Conservation (phyloP, 768 basidiomycete species). For the Boletus rubescentipes region DNA sequence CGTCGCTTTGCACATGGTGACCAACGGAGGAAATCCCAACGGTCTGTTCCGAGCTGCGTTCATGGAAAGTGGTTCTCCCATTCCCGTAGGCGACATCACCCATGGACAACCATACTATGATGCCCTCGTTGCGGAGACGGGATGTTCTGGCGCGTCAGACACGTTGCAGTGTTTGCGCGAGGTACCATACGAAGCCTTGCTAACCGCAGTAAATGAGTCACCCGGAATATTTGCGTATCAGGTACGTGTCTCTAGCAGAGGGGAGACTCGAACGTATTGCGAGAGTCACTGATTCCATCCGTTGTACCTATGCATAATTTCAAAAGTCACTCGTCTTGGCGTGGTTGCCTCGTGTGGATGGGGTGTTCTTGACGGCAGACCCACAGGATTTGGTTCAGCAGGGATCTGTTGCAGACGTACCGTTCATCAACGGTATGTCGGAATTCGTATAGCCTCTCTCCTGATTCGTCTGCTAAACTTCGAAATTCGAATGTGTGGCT, state of each 20-base stretch:
- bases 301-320: slow-evolving; percentile 17
- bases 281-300: too few species aligned
- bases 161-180: slow-evolving; percentile 35
- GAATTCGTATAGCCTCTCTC: not conserved
- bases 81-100: slow-evolving; percentile 22
- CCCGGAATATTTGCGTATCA: slow-evolving; percentile 20
- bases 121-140: slow-evolving; percentile 26
- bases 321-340: slow-evolving; percentile 28
- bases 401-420: slow-evolving; percentile 25
- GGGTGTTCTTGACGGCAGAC: slow-evolving; percentile 34
- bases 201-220: slow-evolving; percentile 33
- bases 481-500: too few species aligned
- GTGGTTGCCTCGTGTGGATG: slow-evolving; percentile 41
- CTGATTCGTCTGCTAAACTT: not conserved
- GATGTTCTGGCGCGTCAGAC: slow-evolving; percentile 29
- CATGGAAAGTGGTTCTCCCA: slow-evolving; percentile 44
- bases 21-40: slow-evolving; percentile 21
- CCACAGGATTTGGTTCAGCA: slow-evolving; percentile 32
- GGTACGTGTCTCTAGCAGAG: not conserved
- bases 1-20: slow-evolving; percentile 29
- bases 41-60: slow-evolving; percentile 13
- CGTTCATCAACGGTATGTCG: slow-evolving; percentile 6
- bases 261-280: too few species aligned
- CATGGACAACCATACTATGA: slow-evolving; percentile 30
- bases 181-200: slow-evolving; percentile 30